Evolutionary conservation across 2,329 filamentous ascomycete genomes (phyloP).

Genomic region (Cladophialophora psammophila): DNA sequence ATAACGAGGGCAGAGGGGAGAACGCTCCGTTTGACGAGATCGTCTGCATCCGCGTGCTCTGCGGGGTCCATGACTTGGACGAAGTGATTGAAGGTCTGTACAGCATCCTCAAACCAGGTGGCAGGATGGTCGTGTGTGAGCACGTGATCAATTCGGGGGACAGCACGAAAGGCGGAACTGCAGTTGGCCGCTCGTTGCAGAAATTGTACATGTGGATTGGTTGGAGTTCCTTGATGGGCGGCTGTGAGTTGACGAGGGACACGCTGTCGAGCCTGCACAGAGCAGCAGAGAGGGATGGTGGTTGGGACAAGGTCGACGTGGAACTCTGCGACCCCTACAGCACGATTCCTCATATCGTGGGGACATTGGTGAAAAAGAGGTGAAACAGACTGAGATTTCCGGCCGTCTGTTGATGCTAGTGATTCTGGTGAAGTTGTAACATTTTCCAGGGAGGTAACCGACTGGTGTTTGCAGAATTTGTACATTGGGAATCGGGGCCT

Average conservation of each 20-base stretch:
- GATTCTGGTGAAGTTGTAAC: background rate
- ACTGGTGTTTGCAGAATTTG: no score
- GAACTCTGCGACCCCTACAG: conserved; percentile 10
- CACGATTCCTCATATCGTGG: conserved; percentile 20
- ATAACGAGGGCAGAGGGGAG: conserved; percentile 45
- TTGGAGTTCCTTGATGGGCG: conserved; percentile 61
- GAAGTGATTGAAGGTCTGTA: conserved; percentile 58
- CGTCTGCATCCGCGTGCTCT: conserved; percentile 61
- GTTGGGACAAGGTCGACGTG: conserved; percentile 19
- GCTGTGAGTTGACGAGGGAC: conserved; percentile 59
- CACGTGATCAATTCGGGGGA: conserved; percentile 62
- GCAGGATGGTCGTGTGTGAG: conserved; percentile 62
- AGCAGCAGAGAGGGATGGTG: conserved; percentile 16
- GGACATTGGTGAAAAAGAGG: conserved; percentile 9
- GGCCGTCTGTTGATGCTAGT: background rate
- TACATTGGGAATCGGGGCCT: no score
- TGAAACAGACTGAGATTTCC: background rate
- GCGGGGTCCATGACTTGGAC: conserved; percentile 58
- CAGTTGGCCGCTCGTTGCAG: conserved; percentile 55
- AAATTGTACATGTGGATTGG: conserved; percentile 53
- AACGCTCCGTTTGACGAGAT: conserved; percentile 58
- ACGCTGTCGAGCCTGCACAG: conserved; percentile 39
- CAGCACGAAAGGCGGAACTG: conserved; percentile 52
- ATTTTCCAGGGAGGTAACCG: background rate
- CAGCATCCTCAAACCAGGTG: conserved; percentile 60